Evolutionary conservation across 2,329 filamentous ascomycete species (phyloP), one percentile per base, ranked within the genome.

Genomic region (Fusarium verrucosum): DNA sequence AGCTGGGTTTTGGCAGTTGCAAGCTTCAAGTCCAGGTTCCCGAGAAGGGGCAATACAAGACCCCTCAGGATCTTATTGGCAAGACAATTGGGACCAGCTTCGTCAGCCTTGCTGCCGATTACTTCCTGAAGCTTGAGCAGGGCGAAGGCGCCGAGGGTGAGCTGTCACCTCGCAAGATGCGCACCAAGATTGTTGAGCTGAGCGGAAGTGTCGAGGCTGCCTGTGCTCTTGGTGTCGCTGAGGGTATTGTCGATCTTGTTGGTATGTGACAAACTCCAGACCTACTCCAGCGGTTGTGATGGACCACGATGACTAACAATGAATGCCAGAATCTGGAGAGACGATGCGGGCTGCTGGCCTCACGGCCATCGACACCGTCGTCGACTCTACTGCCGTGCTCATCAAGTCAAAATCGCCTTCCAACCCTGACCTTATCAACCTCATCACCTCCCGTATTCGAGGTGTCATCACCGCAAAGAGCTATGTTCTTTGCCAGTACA

Each of bases 1-100:
- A 97, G 70, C 85, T 99, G 17, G 92, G 89, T 30, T 99, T 99
- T 75, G 95, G 95, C 40, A 84, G 82, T 63, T 99, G 95, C 83
- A 94, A 91, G 79, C 84, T 99, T 71, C 94, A 98, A 80, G 93
- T 98, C n/a, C 95, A 99, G 79, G 94, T 96, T 2, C 95, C 95
- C 0, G 89, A 91, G 74, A 94, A 95, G 76, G 94, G 95, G 49
- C 74, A 80, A 50, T 89, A 95, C 73, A 78, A 77, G 40, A 85
- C 86, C 41, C 85, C 92, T 7, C 87, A 88, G 75, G 89, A 97
- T 74, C 82, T 99, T 42, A 85, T 99, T 62, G 95, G 95, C 55
- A 94, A 91, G 80, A 97, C 94, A 72, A 90, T 99, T 50, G 94
- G 94, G 56, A 98, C 95, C 35, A 98, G 94, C 81, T 99, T 99